Base-by-base conservation (phyloP, 805 yeast genomes). In the Candida lessepsii region DNA sequence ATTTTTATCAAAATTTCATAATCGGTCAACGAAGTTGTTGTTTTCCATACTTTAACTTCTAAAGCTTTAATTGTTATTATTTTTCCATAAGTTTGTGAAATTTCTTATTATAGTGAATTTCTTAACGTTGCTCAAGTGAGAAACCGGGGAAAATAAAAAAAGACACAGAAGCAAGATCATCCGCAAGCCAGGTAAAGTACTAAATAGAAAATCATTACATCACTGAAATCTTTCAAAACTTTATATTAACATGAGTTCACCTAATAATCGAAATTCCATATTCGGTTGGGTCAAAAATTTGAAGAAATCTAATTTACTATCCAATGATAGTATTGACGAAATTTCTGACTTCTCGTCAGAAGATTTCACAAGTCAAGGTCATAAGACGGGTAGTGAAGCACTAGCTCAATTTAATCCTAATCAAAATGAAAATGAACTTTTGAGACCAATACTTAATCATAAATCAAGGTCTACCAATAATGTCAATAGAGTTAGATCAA, bases 391-490 rank as follows among this genome's bases (percentile, higher is more conserved):
- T 33, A 10, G 9, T 17, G 21, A 42, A 46, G 27, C n/a, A n/a
- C n/a, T n/a, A n/a, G n/a, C n/a, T 19, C 19, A 30, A 20, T n/a
- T 15, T 5, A 18, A 13, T 14, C 6, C 27, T 13, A 14, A 9
- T 13, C 15, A 13, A 10, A 20, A 21, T 7, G 35, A 32, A 9
- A 53, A 48, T 20, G 57, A 65, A 52, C 48, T 60, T 52, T 44
- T 67, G 28, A 64, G 80, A 38, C 81, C 80, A 1, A 58, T 73
- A 13, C 50, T 76, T 26, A 69, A 75, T 36, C 76, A 71, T 47
- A 75, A 75, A 51, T 67, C 78, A 14, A 57, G 78, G 26, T 74
- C 79, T 16, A 64, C 78, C 11, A 75, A 72, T 49, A 70, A 70
- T 49, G 68, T 70, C 29, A 57, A 58, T 44, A 46, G 70, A 39